A percentile compares a stretch with the other conserved stretches of the same genome.
Evolutionary conservation across 345 rosid genomes (phyloP).

Genomic region (Laguncularia racemosa): DNA sequence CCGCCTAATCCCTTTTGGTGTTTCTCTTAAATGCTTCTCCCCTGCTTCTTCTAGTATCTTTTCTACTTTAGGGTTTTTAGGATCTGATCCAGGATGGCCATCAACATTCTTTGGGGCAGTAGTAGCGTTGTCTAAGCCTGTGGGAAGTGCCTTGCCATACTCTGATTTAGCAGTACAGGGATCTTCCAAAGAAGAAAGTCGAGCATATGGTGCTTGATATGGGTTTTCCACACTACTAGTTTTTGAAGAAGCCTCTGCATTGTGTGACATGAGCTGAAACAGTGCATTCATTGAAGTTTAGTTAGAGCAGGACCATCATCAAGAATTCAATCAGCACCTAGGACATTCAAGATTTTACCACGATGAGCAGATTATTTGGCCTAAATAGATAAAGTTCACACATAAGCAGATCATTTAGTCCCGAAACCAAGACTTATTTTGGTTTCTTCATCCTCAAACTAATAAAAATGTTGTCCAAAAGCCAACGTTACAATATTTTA

Average conservation of each 20-base stretch:
- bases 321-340: too few species aligned
- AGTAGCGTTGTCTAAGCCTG: conserved; percentile 25
- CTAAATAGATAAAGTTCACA: too few species aligned
- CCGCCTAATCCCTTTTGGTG: conserved; percentile 60
- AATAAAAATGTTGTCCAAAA: too few species aligned
- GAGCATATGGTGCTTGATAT: conserved; percentile 67
- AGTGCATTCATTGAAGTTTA: neutral
- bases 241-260: conserved; percentile 32
- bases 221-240: conserved; percentile 34
- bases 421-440: too few species aligned
- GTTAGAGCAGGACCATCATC: neutral
- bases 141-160: conserved; percentile 46
- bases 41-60: conserved; percentile 49
- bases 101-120: conserved; percentile 27
- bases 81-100: conserved; percentile 31
- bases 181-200: conserved; percentile 71
- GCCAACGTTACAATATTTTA: too few species aligned
- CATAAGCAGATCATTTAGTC: too few species aligned
- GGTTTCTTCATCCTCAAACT: too few species aligned
- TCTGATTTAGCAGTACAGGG: conserved; percentile 46
- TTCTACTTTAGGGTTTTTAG: conserved; percentile 33
- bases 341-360: too few species aligned
- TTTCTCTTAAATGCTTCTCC: conserved; percentile 55
- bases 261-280: conserved; percentile 41
- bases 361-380: too few species aligned